Conservation (phyloP, 75 land plant species). For the Chamaecyparis obtusa region DNA sequence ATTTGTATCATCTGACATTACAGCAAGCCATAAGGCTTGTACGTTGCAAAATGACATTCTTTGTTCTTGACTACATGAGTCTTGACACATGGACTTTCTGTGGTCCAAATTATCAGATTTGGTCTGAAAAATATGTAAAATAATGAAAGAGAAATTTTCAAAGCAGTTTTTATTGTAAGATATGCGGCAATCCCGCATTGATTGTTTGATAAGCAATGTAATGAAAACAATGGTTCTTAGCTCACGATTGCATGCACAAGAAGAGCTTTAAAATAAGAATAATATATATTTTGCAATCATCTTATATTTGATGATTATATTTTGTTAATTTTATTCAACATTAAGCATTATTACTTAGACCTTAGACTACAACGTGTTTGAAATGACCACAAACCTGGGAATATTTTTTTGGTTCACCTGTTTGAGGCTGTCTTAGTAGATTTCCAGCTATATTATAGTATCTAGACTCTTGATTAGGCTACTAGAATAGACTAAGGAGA, state of each 20-base stretch:
- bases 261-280: constrained; percentile 6
- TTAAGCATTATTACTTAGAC: background rate
- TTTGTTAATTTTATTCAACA: background rate
- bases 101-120: background rate
- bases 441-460: background rate
- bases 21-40: background rate
- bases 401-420: background rate
- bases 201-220: background rate
- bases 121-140: background rate
- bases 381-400: background rate
- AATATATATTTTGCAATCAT: background rate
- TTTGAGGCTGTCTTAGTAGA: background rate
- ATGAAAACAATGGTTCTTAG: background rate
- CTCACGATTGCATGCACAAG: background rate
- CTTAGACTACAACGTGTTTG: background rate
- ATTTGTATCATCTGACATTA: constrained; percentile 4
- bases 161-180: constrained; percentile 4
- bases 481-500: background rate
- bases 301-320: background rate
- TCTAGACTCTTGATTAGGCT: background rate
- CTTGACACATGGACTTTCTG: background rate
- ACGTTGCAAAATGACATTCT: background rate
- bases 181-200: background rate
- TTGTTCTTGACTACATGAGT: background rate
- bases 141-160: background rate